phyloP scores from a whole-genome alignment of 495 filamentous ascomycete genomes.

The Hypoxylon cercidicola region DNA sequence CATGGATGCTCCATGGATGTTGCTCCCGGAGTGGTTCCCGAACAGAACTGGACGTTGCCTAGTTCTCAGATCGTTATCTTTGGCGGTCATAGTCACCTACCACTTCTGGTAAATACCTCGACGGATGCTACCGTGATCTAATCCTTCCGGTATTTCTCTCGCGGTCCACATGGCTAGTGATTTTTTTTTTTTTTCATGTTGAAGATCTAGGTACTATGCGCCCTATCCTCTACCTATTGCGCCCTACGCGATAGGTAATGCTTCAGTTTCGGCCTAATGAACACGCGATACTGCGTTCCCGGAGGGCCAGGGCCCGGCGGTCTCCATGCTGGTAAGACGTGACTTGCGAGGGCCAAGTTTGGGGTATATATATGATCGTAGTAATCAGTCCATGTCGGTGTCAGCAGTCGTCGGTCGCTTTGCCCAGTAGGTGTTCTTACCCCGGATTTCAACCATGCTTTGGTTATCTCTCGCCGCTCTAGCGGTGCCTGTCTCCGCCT shows the following conservation, averaged over 20 bases:
- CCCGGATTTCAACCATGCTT: conserved; percentile 19
- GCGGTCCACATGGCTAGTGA: conserved; percentile 24
- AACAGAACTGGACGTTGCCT: conserved; percentile 10
- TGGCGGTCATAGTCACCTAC: conserved; percentile 28
- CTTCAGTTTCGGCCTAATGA: conserved; percentile 3
- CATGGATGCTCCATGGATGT: too few species aligned
- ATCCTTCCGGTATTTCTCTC: conserved; percentile 13
- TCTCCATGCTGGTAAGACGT: conserved; percentile 2
- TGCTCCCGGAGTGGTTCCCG: conserved; percentile 4
- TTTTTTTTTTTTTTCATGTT: conserved; percentile 2
- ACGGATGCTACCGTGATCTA: conserved; percentile 26
- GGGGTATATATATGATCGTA: conserved; percentile 24
- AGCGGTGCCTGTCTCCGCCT: conserved; percentile 18
- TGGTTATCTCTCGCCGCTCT: conserved; percentile 33
- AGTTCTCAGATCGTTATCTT: conserved; percentile 27
- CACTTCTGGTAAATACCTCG: conserved; percentile 25
- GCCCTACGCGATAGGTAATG: conserved; percentile 12
- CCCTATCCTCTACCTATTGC: conserved; percentile 18
- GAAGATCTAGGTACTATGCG: conserved; percentile 14
- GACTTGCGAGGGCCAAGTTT: neutral
- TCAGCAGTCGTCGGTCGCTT: neutral
- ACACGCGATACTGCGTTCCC: conserved; percentile 16
- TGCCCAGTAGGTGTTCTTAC: neutral
- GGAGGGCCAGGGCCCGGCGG: neutral
- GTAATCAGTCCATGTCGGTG: conserved; percentile 8